A percentile compares a stretch with the other conserved stretches of the same genome.
phyloP scores from a whole-genome alignment of 495 filamentous ascomycete species.

The Aspergillus diversus region DNA sequence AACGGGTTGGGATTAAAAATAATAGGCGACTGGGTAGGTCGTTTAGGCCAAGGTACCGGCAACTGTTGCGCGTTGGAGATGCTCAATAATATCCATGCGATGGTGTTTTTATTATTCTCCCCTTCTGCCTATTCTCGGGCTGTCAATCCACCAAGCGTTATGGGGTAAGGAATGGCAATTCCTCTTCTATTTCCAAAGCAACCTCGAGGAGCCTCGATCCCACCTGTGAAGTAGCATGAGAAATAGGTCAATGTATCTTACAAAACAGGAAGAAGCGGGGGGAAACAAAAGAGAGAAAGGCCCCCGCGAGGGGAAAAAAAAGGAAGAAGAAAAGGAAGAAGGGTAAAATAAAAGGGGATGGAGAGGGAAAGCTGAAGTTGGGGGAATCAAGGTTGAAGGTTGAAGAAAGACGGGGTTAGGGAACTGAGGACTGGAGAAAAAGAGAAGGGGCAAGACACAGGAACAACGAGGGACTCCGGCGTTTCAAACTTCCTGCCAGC shows the following conservation, averaged over 20 bases:
- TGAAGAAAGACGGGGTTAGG: slow-evolving; percentile 9
- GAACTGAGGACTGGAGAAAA: slow-evolving; percentile 15
- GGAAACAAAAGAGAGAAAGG: slow-evolving; percentile 18
- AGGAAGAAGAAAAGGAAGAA: slow-evolving; percentile 22
- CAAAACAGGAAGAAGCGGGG: slow-evolving; percentile 23
- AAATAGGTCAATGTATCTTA: slow-evolving; percentile 9
- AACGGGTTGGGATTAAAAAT: slow-evolving; percentile 16
- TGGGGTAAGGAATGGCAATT: slow-evolving; percentile 8
- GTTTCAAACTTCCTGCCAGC: slow-evolving; percentile 33
- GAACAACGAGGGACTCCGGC: slow-evolving; percentile 29
- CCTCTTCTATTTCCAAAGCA: slow-evolving; percentile 22
- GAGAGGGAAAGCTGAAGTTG: slow-evolving; percentile 8
- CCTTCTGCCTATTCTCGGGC: background rate
- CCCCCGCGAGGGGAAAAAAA: slow-evolving; percentile 18
- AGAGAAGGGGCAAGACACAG: slow-evolving; percentile 14
- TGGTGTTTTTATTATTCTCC: background rate
- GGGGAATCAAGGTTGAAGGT: slow-evolving; percentile 5
- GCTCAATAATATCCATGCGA: slow-evolving; percentile 15
- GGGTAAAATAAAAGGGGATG: slow-evolving; percentile 19
- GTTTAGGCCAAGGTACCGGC: background rate
- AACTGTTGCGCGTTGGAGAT: slow-evolving; percentile 10
- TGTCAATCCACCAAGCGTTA: slow-evolving; percentile 24
- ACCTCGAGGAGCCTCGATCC: slow-evolving; percentile 21
- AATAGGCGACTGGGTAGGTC: slow-evolving; percentile 12
- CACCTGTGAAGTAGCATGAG: slow-evolving; percentile 23